phyloP scores from a whole-genome alignment of 2,329 filamentous ascomycete species.

The Scopulariopsis brevicaulis region DNA sequence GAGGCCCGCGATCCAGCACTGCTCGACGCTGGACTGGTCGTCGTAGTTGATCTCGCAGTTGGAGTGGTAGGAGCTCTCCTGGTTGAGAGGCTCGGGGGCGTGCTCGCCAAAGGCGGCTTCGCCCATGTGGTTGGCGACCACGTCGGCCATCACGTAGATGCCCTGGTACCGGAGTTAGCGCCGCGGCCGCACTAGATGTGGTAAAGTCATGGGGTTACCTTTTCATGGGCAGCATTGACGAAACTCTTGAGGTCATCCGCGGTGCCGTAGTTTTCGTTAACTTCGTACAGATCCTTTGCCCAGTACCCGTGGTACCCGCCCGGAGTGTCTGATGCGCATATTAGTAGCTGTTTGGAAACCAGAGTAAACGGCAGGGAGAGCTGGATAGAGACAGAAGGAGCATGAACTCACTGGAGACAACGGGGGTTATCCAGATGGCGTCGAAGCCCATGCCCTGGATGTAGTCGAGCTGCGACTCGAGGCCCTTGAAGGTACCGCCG shows the following conservation, averaged over 20 bases:
- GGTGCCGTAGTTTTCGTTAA: conserved; percentile 50
- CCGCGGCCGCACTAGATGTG: neutral
- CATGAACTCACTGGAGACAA: conserved; percentile 29
- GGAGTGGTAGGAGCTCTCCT: conserved; percentile 45
- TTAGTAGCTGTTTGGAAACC: neutral
- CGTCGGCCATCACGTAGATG: conserved; percentile 48
- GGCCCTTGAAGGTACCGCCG: conserved; percentile 47
- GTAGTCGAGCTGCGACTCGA: conserved; percentile 49
- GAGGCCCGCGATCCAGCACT: conserved; percentile 45
- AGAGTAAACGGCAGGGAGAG: neutral
- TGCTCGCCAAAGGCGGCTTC: conserved; percentile 36
- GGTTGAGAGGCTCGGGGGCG: conserved; percentile 32
- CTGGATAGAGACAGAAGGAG: too few species aligned
- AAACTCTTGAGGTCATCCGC: conserved; percentile 46
- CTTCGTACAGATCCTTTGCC: conserved; percentile 32
- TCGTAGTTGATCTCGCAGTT: conserved; percentile 47
- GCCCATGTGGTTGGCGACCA: conserved; percentile 48
- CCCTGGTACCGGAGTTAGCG: conserved; percentile 10
- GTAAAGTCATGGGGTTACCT: conserved; percentile 23
- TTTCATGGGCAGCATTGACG: conserved; percentile 41
- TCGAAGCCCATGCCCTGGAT: conserved; percentile 51
- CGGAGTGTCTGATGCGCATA: conserved; percentile 16
- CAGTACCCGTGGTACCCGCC: conserved; percentile 45
- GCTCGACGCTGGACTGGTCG: conserved; percentile 32
- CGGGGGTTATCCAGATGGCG: conserved; percentile 46